Conservation (phyloP, 495 filamentous ascomycete genomes). For the Penicillium coffeae region DNA sequence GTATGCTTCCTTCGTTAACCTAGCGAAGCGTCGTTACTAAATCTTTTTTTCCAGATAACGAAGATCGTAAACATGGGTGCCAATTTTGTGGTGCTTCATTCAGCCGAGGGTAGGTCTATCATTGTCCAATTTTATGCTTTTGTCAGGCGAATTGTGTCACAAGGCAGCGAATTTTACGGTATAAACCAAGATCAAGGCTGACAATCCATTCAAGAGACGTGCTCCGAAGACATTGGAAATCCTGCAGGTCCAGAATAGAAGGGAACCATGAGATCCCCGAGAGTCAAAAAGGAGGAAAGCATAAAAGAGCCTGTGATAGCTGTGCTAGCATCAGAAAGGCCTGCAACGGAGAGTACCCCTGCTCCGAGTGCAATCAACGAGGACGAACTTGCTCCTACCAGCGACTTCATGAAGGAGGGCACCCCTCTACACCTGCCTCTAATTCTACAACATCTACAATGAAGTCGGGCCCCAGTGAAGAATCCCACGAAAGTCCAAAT, state of each 20-base stretch:
- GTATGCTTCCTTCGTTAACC: conserved; percentile 14
- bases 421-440: neutral
- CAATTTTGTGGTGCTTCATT: conserved; percentile 29
- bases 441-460: neutral
- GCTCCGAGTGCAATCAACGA: conserved; percentile 26
- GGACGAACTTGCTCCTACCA: conserved; percentile 28
- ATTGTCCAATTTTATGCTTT: too few species aligned
- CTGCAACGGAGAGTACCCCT: conserved; percentile 27
- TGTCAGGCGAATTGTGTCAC: too few species aligned
- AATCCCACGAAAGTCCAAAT: neutral
- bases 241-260: conserved; percentile 25
- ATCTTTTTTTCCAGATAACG: conserved; percentile 16
- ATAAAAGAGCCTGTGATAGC: conserved; percentile 34
- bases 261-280: conserved; percentile 24
- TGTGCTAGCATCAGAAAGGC: conserved; percentile 33
- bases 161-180: too few species aligned
- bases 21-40: neutral
- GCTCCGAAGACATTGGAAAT: conserved; percentile 34
- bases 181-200: too few species aligned
- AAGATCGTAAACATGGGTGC: conserved; percentile 19
- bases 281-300: conserved; percentile 26
- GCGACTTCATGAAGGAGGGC: conserved; percentile 11
- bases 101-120: conserved; percentile 35
- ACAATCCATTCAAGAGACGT: conserved; percentile 29
- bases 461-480: neutral